A percentile compares a stretch with the other conserved stretches of the same genome.
phyloP scores from a whole-genome alignment of 371 early-diverging fungal genomes.

The Mucor saturninus region DNA sequence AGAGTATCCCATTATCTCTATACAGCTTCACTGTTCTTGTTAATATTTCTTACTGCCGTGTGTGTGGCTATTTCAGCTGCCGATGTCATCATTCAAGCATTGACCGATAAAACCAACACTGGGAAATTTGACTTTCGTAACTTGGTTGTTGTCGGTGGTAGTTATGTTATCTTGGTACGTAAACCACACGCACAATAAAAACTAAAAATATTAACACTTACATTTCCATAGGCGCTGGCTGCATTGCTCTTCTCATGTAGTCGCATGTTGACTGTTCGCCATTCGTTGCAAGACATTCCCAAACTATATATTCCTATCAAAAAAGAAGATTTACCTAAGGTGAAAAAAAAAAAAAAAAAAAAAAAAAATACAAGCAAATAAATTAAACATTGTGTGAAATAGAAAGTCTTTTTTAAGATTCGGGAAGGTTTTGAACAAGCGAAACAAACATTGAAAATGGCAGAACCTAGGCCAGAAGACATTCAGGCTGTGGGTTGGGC shows the following conservation, averaged over 20 bases:
- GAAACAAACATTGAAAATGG: constrained; percentile 50
- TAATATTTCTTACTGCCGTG: constrained; percentile 45
- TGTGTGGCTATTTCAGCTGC: constrained; percentile 66
- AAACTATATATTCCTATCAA: constrained; percentile 72
- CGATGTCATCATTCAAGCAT: constrained; percentile 66
- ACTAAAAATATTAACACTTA: not conserved
- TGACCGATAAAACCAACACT: constrained; percentile 45
- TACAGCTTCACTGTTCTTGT: constrained; percentile 43
- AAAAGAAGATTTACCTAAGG: constrained; percentile 68
- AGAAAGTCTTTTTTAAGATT: constrained; percentile 66
- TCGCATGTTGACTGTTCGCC: constrained; percentile 59
- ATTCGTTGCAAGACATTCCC: constrained; percentile 70
- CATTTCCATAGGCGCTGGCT: constrained; percentile 32
- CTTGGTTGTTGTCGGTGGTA: constrained; percentile 59
- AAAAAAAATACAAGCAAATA: too few relatives aligned
- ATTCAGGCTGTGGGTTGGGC: constrained; percentile 67
- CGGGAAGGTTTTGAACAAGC: constrained; percentile 59
- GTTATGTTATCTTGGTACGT: constrained; percentile 59
- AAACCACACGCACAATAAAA: not conserved
- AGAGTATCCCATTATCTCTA: constrained; percentile 34
- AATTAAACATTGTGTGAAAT: not conserved
- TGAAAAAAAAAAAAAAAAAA: constrained; percentile 16
- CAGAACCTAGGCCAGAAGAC: constrained; percentile 63
- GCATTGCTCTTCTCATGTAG: constrained; percentile 60
- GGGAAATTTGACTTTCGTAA: constrained; percentile 55